phyloP scores from a whole-genome alignment of 176 grass and related monocot genomes.

The Hyparrhenia diplandra region DNA sequence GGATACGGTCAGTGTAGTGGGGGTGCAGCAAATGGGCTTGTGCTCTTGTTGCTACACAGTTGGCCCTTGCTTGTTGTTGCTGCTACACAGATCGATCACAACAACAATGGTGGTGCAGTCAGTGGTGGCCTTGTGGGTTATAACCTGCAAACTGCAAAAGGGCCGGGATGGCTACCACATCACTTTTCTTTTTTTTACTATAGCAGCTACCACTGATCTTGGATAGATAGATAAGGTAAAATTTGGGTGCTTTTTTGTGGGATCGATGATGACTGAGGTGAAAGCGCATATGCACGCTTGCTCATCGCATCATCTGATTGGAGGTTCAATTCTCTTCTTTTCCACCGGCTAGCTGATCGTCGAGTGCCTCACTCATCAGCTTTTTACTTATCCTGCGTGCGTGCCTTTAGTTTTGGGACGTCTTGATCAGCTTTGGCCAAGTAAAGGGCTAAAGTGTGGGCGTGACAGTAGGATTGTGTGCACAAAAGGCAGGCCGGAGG shows the following conservation, averaged over 20 bases:
- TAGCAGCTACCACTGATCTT: neutral
- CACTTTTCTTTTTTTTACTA: neutral
- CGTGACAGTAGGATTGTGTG: slow-evolving; percentile 27
- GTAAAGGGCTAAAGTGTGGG: neutral
- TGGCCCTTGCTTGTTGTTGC: too few relatives aligned
- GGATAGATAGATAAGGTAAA: neutral
- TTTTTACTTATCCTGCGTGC: too few relatives aligned
- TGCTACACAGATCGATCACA: neutral
- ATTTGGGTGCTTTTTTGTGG: neutral
- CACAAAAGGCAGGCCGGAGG: neutral
- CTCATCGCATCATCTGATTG: too few relatives aligned
- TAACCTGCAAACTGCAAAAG: neutral
- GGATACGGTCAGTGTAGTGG: neutral
- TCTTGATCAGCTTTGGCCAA: slow-evolving; percentile 9
- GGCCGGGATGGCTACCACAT: neutral
- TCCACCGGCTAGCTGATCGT: neutral
- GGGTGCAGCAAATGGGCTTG: too few relatives aligned
- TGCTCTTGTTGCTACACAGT: neutral
- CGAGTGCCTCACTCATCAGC: neutral
- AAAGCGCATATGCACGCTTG: neutral
- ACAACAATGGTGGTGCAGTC: neutral
- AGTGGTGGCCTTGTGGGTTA: neutral
- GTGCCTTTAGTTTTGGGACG: too few relatives aligned
- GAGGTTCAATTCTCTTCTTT: neutral
- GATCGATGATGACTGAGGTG: neutral